Conservation (phyloP, 352 stramenopile species). For the Discostella stelligera region DNA sequence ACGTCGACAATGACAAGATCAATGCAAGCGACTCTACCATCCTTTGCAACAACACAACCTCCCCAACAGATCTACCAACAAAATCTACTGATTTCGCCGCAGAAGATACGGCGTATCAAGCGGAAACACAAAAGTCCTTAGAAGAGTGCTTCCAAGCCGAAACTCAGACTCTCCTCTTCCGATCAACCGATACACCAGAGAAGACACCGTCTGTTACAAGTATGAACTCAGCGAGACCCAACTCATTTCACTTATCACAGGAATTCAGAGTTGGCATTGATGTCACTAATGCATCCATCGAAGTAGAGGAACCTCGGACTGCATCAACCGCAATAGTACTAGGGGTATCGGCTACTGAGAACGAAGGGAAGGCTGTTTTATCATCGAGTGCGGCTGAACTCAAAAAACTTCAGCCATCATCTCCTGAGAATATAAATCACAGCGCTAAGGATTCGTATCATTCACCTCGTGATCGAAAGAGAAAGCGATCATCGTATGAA, state of each 20-base stretch:
- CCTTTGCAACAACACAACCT: conserved; percentile 3
- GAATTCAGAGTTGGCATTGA: background rate
- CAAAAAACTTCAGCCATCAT: conserved; percentile 5
- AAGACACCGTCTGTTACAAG: background rate
- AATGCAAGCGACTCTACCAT: background rate
- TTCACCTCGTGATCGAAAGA: conserved; percentile 16
- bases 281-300: background rate
- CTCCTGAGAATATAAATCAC: background rate
- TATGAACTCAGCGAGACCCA: background rate
- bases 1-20: background rate
- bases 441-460: background rate
- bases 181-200: background rate
- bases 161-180: conserved; percentile 20
- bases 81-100: conserved; percentile 2
- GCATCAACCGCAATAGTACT: background rate
- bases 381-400: background rate
- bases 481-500: conserved; percentile 8
- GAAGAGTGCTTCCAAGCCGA: conserved; percentile 22
- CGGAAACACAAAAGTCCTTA: conserved; percentile 11
- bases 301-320: background rate
- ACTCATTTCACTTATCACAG: background rate
- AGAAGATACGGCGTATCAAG: conserved; percentile 10
- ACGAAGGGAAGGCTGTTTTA: background rate
- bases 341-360: conserved; percentile 1
- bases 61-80: background rate